Conservation (phyloP, 208 protist genomes). For the Leishmania tropica region DNA sequence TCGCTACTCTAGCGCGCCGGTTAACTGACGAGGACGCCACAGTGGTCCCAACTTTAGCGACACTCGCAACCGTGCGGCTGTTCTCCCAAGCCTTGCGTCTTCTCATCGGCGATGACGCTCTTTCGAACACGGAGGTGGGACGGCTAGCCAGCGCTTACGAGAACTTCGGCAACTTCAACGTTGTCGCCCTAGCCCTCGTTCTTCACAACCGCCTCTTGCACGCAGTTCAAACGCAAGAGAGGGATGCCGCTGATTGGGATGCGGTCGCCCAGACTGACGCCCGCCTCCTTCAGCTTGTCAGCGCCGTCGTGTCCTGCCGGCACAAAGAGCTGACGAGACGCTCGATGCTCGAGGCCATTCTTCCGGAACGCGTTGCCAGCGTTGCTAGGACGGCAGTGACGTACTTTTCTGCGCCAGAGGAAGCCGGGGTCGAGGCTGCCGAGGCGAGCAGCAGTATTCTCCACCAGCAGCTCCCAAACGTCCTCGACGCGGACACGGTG, state of each 20-base stretch:
- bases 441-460: constrained; percentile 25
- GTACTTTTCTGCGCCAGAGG: constrained; percentile 22
- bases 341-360: constrained; percentile 31
- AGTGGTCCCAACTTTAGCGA: neutral
- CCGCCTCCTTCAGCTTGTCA: constrained; percentile 21
- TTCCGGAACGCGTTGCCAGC: constrained; percentile 20
- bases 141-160: constrained; percentile 35
- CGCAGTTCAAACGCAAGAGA: neutral
- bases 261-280: constrained; percentile 19
- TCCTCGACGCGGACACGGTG: constrained; percentile 16
- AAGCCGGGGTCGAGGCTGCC: constrained; percentile 25
- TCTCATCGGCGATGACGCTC: constrained; percentile 17
- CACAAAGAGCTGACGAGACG: constrained; percentile 34
- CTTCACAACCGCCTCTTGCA: constrained; percentile 32
- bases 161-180: constrained; percentile 27
- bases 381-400: constrained; percentile 24
- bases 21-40: constrained; percentile 1
- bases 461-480: constrained; percentile 32
- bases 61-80: constrained; percentile 25
- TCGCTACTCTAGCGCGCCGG: constrained; percentile 13
- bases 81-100: constrained; percentile 22
- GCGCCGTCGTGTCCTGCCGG: constrained; percentile 28
- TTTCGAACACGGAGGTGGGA: constrained; percentile 23
- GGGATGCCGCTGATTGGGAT: neutral
- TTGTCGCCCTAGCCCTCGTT: constrained; percentile 29